These are phyloP conservation scores for Gracilaria domingensis DNA, from an alignment of 23 red algal species.

Conservation along the genomic window DNA sequence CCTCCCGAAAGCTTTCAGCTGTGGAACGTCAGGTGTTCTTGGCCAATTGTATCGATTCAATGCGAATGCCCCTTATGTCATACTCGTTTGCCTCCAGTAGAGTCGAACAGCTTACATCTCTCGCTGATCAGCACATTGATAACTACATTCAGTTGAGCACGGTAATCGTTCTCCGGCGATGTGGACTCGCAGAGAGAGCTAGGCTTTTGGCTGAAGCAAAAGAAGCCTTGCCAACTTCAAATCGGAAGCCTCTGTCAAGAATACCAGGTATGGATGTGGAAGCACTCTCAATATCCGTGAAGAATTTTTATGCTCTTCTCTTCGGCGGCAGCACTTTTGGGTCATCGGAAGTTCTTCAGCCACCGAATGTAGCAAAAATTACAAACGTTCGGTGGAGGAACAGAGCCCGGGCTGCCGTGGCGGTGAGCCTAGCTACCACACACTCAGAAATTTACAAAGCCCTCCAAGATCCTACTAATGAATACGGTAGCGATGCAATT, in stretches of 20 bases:
- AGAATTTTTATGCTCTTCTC: conserved; percentile 90
- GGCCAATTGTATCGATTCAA: conserved; percentile 90
- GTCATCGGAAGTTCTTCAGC: conserved; percentile 67
- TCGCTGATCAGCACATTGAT: conserved; percentile 84
- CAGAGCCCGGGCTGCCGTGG: conserved; percentile 67
- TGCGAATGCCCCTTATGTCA: conserved; percentile 74
- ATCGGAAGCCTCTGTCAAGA: conserved; percentile 48
- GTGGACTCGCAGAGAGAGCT: conserved; percentile 79
- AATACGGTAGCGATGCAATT: conserved; percentile 71
- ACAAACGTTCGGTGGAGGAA: conserved; percentile 76
- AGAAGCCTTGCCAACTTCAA: not conserved
- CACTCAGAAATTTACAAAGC: conserved; percentile 67
- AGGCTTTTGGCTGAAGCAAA: conserved; percentile 65
- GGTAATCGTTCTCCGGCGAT: conserved; percentile 48
- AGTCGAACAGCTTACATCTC: conserved; percentile 70
- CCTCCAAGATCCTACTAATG: conserved; percentile 65
- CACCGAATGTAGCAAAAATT: conserved; percentile 68
- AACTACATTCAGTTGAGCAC: conserved; percentile 76
- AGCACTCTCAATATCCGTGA: conserved; percentile 80
- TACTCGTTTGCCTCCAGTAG: conserved; percentile 80
- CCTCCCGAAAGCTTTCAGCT: conserved; percentile 39
- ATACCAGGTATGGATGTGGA: conserved; percentile 89
- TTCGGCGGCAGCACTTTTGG: conserved; percentile 73
- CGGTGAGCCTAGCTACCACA: conserved; percentile 57
- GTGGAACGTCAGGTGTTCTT: conserved; percentile 78